Evolutionary conservation across 345 rosid species (phyloP).

Genomic region (Acer saccharum): DNA sequence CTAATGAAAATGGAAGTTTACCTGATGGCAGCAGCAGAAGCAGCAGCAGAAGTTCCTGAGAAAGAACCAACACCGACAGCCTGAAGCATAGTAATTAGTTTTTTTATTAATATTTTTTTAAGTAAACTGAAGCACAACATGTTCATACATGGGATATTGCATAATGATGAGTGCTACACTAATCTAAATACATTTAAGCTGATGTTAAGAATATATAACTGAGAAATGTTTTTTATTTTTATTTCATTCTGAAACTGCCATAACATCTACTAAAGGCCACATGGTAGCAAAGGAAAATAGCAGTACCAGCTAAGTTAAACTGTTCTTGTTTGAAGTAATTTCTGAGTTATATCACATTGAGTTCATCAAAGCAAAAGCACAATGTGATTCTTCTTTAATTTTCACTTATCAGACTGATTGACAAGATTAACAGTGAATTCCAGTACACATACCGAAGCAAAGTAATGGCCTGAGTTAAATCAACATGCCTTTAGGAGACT

Average conservation of each 20-base stretch:
- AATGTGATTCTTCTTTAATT: conserved; percentile 6
- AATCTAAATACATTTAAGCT: neutral
- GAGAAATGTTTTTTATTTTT: neutral
- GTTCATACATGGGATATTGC: neutral
- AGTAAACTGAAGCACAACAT: neutral
- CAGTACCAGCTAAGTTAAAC: neutral
- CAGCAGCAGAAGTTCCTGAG: conserved; percentile 83
- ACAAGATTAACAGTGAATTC: conserved; percentile 15
- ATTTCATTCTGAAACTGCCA: neutral
- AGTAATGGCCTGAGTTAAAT: conserved; percentile 40
- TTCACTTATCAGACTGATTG: neutral
- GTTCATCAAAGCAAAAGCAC: neutral
- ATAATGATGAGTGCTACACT: neutral
- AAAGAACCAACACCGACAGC: conserved; percentile 93
- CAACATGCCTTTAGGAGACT: conserved; percentile 94
- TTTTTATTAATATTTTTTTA: neutral
- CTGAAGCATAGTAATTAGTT: conserved; percentile 41
- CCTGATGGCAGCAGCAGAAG: conserved; percentile 98
- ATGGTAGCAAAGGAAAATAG: neutral
- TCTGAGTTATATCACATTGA: neutral
- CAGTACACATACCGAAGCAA: conserved; percentile 37
- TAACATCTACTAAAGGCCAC: neutral
- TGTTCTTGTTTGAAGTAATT: neutral
- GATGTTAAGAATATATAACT: neutral
- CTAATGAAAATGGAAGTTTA: conserved; percentile 23